A percentile compares a stretch with the other conserved stretches of the same genome.
Evolutionary conservation across 768 basidiomycete species (phyloP).

Genomic region (Agaricus blazei): DNA sequence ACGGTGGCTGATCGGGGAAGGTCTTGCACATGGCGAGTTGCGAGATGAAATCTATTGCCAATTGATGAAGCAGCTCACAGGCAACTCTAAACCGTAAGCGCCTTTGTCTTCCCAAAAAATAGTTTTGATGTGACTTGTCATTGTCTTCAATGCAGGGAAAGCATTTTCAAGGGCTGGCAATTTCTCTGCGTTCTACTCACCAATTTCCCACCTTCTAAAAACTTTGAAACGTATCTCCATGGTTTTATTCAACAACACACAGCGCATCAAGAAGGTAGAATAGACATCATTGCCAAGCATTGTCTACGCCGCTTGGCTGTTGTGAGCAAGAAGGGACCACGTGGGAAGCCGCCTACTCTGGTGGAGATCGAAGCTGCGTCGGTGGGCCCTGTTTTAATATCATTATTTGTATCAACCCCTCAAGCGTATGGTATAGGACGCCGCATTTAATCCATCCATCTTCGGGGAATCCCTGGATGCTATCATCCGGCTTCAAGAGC

Average conservation of each 20-base stretch:
- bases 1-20: conserved; percentile 79
- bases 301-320: conserved; percentile 73
- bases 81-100: conserved; percentile 74
- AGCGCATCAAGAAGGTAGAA: conserved; percentile 62
- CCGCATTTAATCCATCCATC: conserved; percentile 91
- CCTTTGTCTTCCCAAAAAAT: not conserved
- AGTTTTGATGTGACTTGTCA: not conserved
- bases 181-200: conserved; percentile 85
- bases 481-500: conserved; percentile 78
- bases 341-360: conserved; percentile 76
- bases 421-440: conserved; percentile 48
- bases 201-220: conserved; percentile 90
- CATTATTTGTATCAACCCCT: not conserved
- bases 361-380: conserved; percentile 92
- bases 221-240: conserved; percentile 81
- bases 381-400: conserved; percentile 32
- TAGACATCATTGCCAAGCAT: conserved; percentile 89
- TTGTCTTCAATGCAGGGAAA: conserved; percentile 49
- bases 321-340: conserved; percentile 79
- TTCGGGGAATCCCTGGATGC: conserved; percentile 89
- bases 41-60: conserved; percentile 95
- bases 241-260: conserved; percentile 74
- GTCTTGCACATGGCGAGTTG: conserved; percentile 75
- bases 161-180: conserved; percentile 90
- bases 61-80: conserved; percentile 83